Percentiles rank a stretch among this genome's conserved stretches.
Evolutionary conservation across 2,329 filamentous ascomycete species (phyloP).

Genomic region (Chalaropsis thielavioides): DNA sequence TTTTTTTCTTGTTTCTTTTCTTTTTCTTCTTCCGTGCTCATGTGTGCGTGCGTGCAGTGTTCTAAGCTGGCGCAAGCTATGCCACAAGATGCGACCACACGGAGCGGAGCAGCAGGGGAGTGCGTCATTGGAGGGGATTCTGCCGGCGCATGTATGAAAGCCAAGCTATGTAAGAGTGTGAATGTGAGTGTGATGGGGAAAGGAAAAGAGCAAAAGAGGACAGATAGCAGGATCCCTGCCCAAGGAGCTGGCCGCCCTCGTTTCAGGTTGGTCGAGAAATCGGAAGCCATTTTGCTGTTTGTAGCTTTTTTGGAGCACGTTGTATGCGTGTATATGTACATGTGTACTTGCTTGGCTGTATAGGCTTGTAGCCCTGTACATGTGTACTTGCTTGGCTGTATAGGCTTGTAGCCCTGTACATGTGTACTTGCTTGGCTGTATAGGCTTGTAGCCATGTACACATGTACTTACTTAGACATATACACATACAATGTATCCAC

Average conservation of each 20-base stretch:
- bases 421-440: background rate
- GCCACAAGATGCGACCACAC: background rate
- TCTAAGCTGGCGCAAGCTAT: background rate
- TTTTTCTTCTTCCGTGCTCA: background rate
- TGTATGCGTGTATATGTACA: no score
- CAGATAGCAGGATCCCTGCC: background rate
- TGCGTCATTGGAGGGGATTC: conserved; percentile 3
- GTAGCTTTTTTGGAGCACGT: background rate
- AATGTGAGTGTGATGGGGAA: background rate
- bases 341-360: no score
- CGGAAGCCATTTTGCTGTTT: background rate
- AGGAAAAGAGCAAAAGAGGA: no score
- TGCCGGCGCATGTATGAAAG: background rate
- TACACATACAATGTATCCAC: background rate
- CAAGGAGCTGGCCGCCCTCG: background rate
- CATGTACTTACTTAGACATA: background rate
- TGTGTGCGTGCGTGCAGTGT: background rate
- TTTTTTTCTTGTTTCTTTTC: background rate
- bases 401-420: no score
- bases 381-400: no score
- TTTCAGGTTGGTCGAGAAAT: conserved; percentile 3
- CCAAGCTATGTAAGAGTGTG: background rate
- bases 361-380: no score
- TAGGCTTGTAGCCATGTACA: background rate
- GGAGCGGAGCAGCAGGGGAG: background rate